Conservation (phyloP, 345 rosid genomes). For the Murraya paniculata region DNA sequence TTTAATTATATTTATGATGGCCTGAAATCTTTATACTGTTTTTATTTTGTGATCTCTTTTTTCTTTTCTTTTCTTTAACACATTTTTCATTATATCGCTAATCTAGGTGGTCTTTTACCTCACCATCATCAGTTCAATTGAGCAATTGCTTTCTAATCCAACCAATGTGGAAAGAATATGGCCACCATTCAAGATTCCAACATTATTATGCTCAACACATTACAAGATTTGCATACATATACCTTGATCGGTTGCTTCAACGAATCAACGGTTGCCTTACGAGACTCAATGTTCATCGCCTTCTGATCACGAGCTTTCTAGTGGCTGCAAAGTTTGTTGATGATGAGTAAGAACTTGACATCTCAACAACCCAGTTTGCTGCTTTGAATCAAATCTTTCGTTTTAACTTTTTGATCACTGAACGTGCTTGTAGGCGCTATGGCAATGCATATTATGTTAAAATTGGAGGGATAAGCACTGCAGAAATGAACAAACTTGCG, state of each 20-base stretch:
- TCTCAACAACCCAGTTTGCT: neutral
- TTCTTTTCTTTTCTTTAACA: too few species aligned
- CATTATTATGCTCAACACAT: neutral
- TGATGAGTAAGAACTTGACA: slow-evolving; percentile 27
- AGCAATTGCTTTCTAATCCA: neutral
- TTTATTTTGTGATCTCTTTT: too few species aligned
- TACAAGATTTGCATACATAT: slow-evolving; percentile 18
- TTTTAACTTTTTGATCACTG: neutral
- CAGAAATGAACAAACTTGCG: slow-evolving; percentile 49
- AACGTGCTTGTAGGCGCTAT: slow-evolving; percentile 24
- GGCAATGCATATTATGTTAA: slow-evolving; percentile 45
- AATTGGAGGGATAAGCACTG: slow-evolving; percentile 49
- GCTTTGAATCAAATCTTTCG: neutral
- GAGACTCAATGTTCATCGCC: slow-evolving; percentile 36
- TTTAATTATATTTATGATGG: too few species aligned
- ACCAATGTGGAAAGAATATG: neutral
- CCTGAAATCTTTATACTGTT: too few species aligned
- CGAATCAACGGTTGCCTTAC: slow-evolving; percentile 15
- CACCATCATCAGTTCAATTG: too few species aligned
- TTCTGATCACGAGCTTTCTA: slow-evolving; percentile 42
- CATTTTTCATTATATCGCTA: too few species aligned
- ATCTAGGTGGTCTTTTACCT: too few species aligned
- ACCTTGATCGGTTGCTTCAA: slow-evolving; percentile 34
- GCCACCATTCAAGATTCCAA: neutral
- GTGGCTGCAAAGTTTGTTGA: slow-evolving; percentile 43